phyloP scores from a whole-genome alignment of 2,329 filamentous ascomycete species.

The Herpomyces periplanetae region DNA sequence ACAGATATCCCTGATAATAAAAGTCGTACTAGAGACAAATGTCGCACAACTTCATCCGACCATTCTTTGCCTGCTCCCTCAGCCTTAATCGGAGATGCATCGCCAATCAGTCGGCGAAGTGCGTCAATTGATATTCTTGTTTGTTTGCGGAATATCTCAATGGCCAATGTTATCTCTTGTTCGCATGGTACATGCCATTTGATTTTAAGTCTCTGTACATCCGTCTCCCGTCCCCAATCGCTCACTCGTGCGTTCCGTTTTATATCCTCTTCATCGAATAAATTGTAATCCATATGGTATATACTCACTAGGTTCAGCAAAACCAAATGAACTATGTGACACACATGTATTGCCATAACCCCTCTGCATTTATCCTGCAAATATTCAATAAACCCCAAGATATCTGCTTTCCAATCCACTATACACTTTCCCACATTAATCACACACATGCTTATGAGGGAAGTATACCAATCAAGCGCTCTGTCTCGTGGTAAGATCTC shows the following conservation, averaged over 20 bases:
- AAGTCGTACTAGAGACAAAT: conserved; percentile 53
- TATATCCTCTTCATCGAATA: conserved; percentile 44
- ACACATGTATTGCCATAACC: conserved; percentile 73
- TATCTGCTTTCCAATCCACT: conserved; percentile 47
- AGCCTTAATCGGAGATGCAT: conserved; percentile 40
- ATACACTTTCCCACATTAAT: conserved; percentile 78
- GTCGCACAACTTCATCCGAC: conserved; percentile 79
- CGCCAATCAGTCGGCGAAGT: conserved; percentile 37
- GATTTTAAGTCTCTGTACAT: conserved; percentile 36
- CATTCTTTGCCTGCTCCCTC: conserved; percentile 92
- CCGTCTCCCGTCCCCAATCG: conserved; percentile 48
- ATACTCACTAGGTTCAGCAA: conserved; percentile 75
- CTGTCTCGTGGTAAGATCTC: conserved; percentile 75
- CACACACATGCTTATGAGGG: conserved; percentile 86
- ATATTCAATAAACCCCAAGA: conserved; percentile 63
- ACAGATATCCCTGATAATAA: conserved; percentile 60
- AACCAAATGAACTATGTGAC: conserved; percentile 86
- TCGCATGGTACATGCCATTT: conserved; percentile 57
- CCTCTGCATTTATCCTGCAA: conserved; percentile 91
- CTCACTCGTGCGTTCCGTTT: conserved; percentile 27
- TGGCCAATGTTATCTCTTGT: conserved; percentile 51
- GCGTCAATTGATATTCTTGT: conserved; percentile 32
- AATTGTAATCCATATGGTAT: conserved; percentile 53
- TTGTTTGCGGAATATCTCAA: conserved; percentile 56
- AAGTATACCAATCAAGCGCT: conserved; percentile 80